Conservation (phyloP, 73 alveolate genomes). For the Effrenium voratum region DNA sequence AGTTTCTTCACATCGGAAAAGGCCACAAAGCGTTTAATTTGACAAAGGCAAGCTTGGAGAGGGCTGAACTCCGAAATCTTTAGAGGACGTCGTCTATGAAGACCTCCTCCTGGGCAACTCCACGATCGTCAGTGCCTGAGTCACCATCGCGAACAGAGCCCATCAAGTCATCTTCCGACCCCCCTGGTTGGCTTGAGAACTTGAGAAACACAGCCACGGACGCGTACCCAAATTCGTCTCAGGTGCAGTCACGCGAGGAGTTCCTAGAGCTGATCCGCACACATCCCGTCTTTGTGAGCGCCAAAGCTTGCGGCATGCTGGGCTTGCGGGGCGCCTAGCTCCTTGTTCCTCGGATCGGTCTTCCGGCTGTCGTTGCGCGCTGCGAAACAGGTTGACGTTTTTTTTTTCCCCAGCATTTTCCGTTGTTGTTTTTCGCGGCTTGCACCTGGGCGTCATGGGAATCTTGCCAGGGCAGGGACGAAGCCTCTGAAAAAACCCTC, state of each 20-base stretch:
- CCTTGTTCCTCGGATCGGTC: no score
- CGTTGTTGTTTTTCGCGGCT: no score
- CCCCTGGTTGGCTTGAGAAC: background rate
- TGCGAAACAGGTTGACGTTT: no score
- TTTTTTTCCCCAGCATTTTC: no score
- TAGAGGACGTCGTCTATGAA: slow-evolving; percentile 72
- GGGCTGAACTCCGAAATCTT: background rate
- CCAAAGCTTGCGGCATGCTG: slow-evolving; percentile 71
- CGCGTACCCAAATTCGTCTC: background rate
- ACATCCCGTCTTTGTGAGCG: slow-evolving; percentile 84
- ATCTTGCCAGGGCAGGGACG: no score
- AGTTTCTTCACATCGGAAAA: no score
- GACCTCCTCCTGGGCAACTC: slow-evolving; percentile 74
- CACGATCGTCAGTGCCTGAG: background rate
- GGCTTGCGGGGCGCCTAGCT: no score
- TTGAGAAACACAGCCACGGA: background rate
- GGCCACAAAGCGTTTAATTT: background rate
- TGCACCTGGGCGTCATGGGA: no score
- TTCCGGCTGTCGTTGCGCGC: no score
- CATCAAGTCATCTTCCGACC: background rate
- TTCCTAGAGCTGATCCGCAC: slow-evolving; percentile 77
- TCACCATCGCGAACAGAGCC: background rate
- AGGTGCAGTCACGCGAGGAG: slow-evolving; percentile 88
- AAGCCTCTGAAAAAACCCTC: no score
- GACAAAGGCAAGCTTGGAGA: background rate